phyloP scores from a whole-genome alignment of 2,329 filamentous ascomycete species.

The Fusarium euwallaceae region DNA sequence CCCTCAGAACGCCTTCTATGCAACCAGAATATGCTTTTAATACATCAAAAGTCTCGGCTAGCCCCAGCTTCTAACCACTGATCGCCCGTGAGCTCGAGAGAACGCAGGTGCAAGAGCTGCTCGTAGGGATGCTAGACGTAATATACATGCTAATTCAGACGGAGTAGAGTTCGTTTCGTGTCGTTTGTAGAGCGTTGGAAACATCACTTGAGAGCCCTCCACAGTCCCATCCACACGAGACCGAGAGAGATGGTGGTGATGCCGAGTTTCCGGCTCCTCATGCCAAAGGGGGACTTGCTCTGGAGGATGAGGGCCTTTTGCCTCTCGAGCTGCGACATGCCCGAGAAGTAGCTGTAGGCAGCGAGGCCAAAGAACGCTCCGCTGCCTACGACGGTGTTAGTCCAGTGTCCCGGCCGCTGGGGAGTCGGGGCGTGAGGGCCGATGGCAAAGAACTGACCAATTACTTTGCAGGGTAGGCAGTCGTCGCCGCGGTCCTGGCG shows the following conservation, averaged over 20 bases:
- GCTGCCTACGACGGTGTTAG: conserved; percentile 67
- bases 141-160: conserved; percentile 3
- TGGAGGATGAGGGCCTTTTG: conserved; percentile 75
- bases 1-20: conserved; percentile 8
- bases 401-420: conserved; percentile 12
- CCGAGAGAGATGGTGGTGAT: conserved; percentile 77
- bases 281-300: conserved; percentile 78
- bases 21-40: not conserved
- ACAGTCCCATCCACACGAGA: conserved; percentile 78
- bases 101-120: not conserved
- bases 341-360: conserved; percentile 82
- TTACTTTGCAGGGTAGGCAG: conserved; percentile 77
- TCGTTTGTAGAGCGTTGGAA: not conserved
- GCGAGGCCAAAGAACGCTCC: conserved; percentile 81
- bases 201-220: conserved; percentile 67
- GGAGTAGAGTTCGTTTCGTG: conserved; percentile 28
- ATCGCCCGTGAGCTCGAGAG: not conserved
- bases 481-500: conserved; percentile 71
- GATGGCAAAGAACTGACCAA: conserved; percentile 67
- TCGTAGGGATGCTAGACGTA: not conserved
- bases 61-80: not conserved
- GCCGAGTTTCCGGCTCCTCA: conserved; percentile 76
- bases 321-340: conserved; percentile 77
- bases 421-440: conserved; percentile 6
- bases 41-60: not conserved